These are phyloP conservation scores for Reutealis trisperma DNA, from an alignment of 345 rosid species.

Conservation along the genomic window DNA sequence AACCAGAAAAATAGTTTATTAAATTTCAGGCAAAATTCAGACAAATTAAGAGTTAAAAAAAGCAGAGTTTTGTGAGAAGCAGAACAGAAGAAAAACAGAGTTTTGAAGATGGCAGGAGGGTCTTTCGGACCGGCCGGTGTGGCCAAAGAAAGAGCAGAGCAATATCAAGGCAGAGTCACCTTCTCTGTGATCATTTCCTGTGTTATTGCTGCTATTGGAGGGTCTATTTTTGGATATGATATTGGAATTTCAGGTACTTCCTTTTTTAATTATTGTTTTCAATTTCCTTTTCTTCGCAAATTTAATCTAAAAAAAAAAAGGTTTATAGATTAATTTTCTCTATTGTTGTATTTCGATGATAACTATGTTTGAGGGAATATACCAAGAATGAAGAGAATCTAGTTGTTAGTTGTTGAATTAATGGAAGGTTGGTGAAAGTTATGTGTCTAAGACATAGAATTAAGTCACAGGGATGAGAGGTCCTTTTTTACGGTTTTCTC, in stretches of 20 bases:
- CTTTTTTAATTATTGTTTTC: neutral
- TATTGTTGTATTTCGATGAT: neutral
- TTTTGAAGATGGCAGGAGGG: slow-evolving; percentile 73
- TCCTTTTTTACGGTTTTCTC: too few species aligned
- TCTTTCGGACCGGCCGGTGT: slow-evolving; percentile 70
- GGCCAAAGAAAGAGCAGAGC: slow-evolving; percentile 81
- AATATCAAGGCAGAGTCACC: slow-evolving; percentile 77
- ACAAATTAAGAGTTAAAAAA: neutral
- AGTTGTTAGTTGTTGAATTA: neutral
- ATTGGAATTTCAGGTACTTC: slow-evolving; percentile 79
- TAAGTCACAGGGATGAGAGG: neutral
- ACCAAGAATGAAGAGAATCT: neutral
- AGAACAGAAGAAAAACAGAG: too few species aligned
- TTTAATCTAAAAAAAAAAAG: neutral
- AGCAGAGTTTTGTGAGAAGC: neutral
- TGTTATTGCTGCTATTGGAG: slow-evolving; percentile 79
- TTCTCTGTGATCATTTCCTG: slow-evolving; percentile 65
- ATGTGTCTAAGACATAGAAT: neutral
- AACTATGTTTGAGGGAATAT: slow-evolving; percentile 5
- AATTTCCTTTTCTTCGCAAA: too few species aligned
- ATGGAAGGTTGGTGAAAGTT: neutral
- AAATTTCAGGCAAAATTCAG: neutral
- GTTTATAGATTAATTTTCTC: neutral
- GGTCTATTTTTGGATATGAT: slow-evolving; percentile 89
- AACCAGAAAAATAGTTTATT: neutral